These are phyloP conservation scores for Farysia itapuensis DNA, from an alignment of 1,284 basidiomycete genomes.

Conservation along the genomic window DNA sequence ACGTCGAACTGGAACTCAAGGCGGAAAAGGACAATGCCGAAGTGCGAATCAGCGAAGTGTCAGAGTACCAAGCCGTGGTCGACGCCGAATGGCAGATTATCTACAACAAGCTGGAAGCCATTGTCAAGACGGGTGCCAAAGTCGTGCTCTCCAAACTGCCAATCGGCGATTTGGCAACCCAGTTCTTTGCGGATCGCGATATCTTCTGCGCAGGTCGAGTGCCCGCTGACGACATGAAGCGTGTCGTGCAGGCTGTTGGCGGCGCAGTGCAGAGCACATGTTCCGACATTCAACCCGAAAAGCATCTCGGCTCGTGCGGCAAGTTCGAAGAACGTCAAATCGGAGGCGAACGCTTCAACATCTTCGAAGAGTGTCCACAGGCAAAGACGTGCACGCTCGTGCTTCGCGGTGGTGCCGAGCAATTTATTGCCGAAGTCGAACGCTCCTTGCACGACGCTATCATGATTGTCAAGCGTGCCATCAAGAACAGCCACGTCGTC, in stretches of 20 bases:
- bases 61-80: slow-evolving; percentile 90
- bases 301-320: slow-evolving; percentile 90
- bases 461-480: slow-evolving; percentile 97
- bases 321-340: slow-evolving; percentile 93
- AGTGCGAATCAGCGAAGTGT: slow-evolving; percentile 89
- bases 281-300: slow-evolving; percentile 77
- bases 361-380: slow-evolving; percentile 89
- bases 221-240: slow-evolving; percentile 81
- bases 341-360: slow-evolving; percentile 94
- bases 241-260: slow-evolving; percentile 93
- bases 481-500: slow-evolving; percentile 92
- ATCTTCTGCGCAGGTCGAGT: slow-evolving; percentile 99
- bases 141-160: slow-evolving; percentile 97
- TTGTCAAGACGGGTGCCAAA: slow-evolving; percentile 93
- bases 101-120: slow-evolving; percentile 93
- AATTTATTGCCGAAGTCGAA: slow-evolving; percentile 98
- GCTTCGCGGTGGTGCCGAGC: slow-evolving; percentile 93
- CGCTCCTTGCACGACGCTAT: slow-evolving; percentile 96
- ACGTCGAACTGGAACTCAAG: slow-evolving; percentile 98
- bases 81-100: slow-evolving; percentile 99
- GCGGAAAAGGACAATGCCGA: slow-evolving; percentile 99
- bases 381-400: slow-evolving; percentile 98
- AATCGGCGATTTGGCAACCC: slow-evolving; percentile 96
- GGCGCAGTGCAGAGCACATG: slow-evolving; percentile 94
- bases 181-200: slow-evolving; percentile 98